A percentile compares a stretch with the other conserved stretches of the same genome.
Conservation (phyloP, 208 protist species). For the Trypanosoma rangeli region DNA sequence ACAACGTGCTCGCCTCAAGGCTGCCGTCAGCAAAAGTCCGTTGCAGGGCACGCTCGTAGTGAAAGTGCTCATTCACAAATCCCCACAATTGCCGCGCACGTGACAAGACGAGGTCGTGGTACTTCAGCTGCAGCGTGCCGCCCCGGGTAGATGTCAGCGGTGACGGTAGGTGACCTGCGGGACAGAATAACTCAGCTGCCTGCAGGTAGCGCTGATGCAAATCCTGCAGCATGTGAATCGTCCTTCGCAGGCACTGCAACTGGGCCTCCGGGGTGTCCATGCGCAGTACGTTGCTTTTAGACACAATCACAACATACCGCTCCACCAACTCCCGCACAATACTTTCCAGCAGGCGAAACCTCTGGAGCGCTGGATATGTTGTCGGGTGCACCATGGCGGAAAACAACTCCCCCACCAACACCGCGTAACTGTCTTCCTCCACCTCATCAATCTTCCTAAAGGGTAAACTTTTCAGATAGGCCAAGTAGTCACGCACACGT, state of each 20-base stretch:
- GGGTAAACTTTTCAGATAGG: constrained; percentile 59
- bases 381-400: constrained; percentile 38
- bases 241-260: constrained; percentile 20
- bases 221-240: constrained; percentile 33
- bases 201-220: constrained; percentile 50
- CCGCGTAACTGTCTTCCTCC: constrained; percentile 11
- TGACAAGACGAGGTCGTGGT: not conserved
- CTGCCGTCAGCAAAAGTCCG: constrained; percentile 16
- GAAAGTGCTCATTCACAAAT: constrained; percentile 35
- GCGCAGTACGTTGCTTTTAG: constrained; percentile 37
- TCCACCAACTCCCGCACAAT: constrained; percentile 46
- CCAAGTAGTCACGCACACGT: constrained; percentile 65
- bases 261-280: constrained; percentile 30
- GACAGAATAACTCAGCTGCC: constrained; percentile 31
- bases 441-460: constrained; percentile 46
- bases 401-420: constrained; percentile 45
- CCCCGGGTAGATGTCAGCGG: not conserved
- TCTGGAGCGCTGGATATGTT: constrained; percentile 45
- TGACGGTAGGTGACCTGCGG: constrained; percentile 26
- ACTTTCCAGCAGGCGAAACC: constrained; percentile 50
- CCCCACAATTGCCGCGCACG: constrained; percentile 20
- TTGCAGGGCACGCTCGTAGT: constrained; percentile 21
- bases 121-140: constrained; percentile 23
- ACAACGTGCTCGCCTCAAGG: not conserved
- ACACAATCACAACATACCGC: constrained; percentile 49